These are phyloP conservation scores for Phaffia australis DNA, from an alignment of 768 basidiomycete genomes.

Conservation along the genomic window DNA sequence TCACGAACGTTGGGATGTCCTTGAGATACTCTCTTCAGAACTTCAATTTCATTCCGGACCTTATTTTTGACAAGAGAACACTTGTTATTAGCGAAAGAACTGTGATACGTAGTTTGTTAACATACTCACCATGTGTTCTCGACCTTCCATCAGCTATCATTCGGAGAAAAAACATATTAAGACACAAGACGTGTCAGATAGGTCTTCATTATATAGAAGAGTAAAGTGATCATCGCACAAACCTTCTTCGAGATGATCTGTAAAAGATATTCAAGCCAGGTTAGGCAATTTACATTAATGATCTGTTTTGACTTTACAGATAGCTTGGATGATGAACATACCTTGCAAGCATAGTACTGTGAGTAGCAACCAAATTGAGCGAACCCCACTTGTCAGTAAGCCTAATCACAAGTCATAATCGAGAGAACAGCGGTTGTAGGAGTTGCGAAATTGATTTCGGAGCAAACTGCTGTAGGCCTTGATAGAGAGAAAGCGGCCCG, in stretches of 20 bases:
- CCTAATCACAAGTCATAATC: background rate
- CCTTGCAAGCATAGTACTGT: conserved; percentile 95
- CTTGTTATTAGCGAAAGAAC: background rate
- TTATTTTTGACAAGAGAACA: conserved; percentile 34
- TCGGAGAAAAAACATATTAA: background rate
- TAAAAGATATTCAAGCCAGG: background rate
- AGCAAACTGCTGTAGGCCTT: background rate
- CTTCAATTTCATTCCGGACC: conserved; percentile 95
- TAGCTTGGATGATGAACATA: conserved; percentile 34
- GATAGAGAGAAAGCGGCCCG: background rate
- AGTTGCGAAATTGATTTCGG: too few relatives aligned
- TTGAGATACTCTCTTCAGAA: conserved; percentile 84
- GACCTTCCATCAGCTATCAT: conserved; percentile 80
- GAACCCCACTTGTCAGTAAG: too few relatives aligned
- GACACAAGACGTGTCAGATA: background rate
- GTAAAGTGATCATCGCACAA: background rate
- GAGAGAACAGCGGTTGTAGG: background rate
- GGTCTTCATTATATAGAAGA: background rate
- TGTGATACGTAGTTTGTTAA: background rate
- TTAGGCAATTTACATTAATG: background rate
- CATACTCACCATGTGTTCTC: conserved; percentile 81
- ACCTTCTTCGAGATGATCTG: conserved; percentile 27
- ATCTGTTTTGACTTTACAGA: too few relatives aligned
- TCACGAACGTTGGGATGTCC: conserved; percentile 57
- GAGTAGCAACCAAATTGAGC: too few relatives aligned